phyloP scores from a whole-genome alignment of 2,329 filamentous ascomycete genomes.

The Penicillium concentricum region DNA sequence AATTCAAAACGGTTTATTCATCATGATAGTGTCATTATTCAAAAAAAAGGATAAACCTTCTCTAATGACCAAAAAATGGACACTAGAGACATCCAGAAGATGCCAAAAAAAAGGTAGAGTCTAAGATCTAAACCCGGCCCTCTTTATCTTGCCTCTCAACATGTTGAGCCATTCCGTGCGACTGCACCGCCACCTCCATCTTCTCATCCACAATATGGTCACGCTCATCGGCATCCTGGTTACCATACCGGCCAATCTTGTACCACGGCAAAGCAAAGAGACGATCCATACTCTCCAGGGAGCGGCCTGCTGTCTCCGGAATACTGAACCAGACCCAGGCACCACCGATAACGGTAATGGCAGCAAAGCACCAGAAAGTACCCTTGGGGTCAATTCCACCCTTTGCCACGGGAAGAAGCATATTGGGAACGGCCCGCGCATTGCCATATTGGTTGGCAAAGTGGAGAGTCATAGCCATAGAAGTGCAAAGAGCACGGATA shows the following conservation, averaged over 20 bases:
- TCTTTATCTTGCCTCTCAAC: slow-evolving; percentile 18
- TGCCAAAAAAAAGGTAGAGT: background rate
- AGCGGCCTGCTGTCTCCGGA: slow-evolving; percentile 66
- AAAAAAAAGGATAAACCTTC: background rate
- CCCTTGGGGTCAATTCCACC: slow-evolving; percentile 56
- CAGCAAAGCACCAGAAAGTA: slow-evolving; percentile 75
- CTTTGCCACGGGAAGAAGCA: slow-evolving; percentile 56
- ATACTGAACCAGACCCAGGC: slow-evolving; percentile 71
- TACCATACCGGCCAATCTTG: slow-evolving; percentile 59
- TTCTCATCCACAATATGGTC: slow-evolving; percentile 28
- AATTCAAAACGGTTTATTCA: background rate
- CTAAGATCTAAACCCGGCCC: slow-evolving; percentile 3
- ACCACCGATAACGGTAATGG: slow-evolving; percentile 66
- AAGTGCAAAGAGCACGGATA: slow-evolving; percentile 68
- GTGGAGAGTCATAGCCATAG: slow-evolving; percentile 73
- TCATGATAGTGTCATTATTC: background rate
- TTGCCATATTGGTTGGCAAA: slow-evolving; percentile 79
- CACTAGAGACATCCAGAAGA: background rate
- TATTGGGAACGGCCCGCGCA: slow-evolving; percentile 69
- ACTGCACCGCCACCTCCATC: slow-evolving; percentile 18
- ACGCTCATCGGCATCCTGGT: slow-evolving; percentile 30
- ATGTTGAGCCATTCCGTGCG: slow-evolving; percentile 16
- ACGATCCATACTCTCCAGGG: slow-evolving; percentile 62
- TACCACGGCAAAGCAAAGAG: slow-evolving; percentile 74
- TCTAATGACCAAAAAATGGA: background rate